Evolutionary conservation across 2,329 filamentous ascomycete species (phyloP), one percentile per base, ranked within the genome.

Genomic region (Trichoderma sp.): DNA sequence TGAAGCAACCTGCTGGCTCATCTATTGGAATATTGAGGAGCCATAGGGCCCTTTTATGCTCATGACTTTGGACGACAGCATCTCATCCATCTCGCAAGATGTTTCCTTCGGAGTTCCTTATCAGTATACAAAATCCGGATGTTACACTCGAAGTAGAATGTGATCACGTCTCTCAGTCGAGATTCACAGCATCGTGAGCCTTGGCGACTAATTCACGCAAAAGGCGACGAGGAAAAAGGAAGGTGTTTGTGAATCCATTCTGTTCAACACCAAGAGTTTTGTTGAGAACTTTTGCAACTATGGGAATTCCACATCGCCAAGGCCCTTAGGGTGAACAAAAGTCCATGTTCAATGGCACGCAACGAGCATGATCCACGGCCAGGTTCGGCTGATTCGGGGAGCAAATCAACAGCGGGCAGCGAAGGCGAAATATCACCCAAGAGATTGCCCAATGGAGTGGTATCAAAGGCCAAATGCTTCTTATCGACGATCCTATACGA

Each of bases 71-170:
- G 14, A 71, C 2, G 8, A 38, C n/a, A 60, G 29, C 24, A 63
- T 75, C 14, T n/a, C 11, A 6, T n/a, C 4, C 12, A 9, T 24
- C 56, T 45, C 24, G 12, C 31, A 27, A 63, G 38, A 53, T 33
- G 16, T 12, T 24, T 63, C n/a, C 14, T 62, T 31, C 21, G 21
- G 65, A 60, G 71, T 76, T 75, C 67, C 71, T 62, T 72, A 76
- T 75, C 62, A 59, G 76, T 73, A 59, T 65, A 38, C 56, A 41
- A 50, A 18, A 21, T 3, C 62, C 63, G 56, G 56, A 45, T 72
- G 72, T 71, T n/a, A 75, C 56, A 16, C 27, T 50, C 24, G 35
- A 38, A 31, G 24, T 18, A 27, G 62, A 63, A 16, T 45, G 21
- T 38, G 31, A 33, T 27, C 24, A 35, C 8, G 12, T 71, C 18